phyloP scores from a whole-genome alignment of 1,139 yeast species.

The Lodderomyces pseudojiufengensis region DNA sequence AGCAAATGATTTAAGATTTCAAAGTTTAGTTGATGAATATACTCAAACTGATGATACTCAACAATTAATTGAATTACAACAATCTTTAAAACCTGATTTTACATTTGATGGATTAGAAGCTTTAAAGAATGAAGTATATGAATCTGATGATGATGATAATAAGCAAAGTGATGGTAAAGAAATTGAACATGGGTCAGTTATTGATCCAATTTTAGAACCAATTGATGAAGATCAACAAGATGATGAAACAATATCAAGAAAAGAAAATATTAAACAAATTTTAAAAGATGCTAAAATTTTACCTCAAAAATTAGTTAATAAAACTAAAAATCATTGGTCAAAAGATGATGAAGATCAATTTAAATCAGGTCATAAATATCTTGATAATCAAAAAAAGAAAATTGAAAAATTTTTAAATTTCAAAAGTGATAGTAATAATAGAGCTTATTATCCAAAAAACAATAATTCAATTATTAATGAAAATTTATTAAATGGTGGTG shows the following conservation, averaged over 20 bases:
- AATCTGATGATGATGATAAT: conserved; percentile 12
- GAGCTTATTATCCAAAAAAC: not conserved
- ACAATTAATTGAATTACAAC: conserved; percentile 19
- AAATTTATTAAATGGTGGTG: too few relatives aligned
- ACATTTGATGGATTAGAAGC: conserved; percentile 17
- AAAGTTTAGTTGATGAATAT: conserved; percentile 26
- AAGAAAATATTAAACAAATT: conserved; percentile 6
- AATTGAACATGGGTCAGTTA: not conserved
- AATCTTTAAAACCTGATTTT: conserved; percentile 17
- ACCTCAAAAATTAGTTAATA: conserved; percentile 9
- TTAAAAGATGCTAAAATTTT: conserved; percentile 6
- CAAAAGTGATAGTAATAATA: not conserved
- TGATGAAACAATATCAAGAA: conserved; percentile 6
- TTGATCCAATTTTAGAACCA: not conserved
- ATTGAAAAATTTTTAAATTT: conserved; percentile 3
- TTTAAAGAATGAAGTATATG: conserved; percentile 16
- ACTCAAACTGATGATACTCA: conserved; percentile 17
- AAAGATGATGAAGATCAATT: conserved; percentile 6
- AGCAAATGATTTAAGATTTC: conserved; percentile 25
- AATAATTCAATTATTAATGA: too few relatives aligned
- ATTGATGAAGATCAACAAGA: conserved; percentile 4
- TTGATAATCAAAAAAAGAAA: not conserved
- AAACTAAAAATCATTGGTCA: conserved; percentile 8
- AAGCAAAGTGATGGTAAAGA: conserved; percentile 10
- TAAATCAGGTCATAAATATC: not conserved